Percentiles rank a stretch among this genome's conserved stretches.
These are phyloP conservation scores for Coffea eugenioides DNA, from an alignment of 257 asterid genomes.

Conservation along the genomic window DNA sequence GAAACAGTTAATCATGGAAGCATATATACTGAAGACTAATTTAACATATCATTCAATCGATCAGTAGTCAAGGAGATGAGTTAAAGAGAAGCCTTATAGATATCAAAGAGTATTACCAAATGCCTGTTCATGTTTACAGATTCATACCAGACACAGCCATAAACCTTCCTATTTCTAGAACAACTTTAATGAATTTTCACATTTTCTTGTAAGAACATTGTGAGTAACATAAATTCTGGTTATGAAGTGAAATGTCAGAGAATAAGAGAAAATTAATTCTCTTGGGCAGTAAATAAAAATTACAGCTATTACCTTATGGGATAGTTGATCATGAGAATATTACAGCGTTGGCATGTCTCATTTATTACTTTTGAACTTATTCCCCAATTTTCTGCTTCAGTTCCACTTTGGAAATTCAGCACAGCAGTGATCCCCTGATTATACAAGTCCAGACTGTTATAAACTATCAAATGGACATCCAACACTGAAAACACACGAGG, in stretches of 20 bases:
- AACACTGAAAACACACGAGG: constrained; percentile 10
- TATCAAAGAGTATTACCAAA: not conserved
- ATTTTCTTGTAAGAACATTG: not conserved
- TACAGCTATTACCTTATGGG: constrained; percentile 69
- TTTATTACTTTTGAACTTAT: constrained; percentile 59
- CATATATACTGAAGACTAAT: too few relatives aligned
- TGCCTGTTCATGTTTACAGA: not conserved
- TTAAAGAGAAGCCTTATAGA: not conserved
- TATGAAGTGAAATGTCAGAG: not conserved
- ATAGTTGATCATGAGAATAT: constrained; percentile 85
- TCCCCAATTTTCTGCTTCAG: constrained; percentile 94
- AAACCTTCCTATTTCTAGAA: not conserved
- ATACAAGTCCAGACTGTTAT: constrained; percentile 34
- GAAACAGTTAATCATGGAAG: not conserved
- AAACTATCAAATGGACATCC: constrained; percentile 26
- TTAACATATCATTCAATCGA: not conserved
- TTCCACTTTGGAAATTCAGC: constrained; percentile 83
- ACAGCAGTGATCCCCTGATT: constrained; percentile 87
- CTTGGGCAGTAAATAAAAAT: not conserved
- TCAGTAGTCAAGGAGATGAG: not conserved
- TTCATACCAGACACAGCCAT: not conserved
- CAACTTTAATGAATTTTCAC: not conserved
- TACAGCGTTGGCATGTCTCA: constrained; percentile 70
- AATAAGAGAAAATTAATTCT: not conserved
- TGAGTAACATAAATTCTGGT: not conserved